Evolutionary conservation across 495 filamentous ascomycete species (phyloP).

Genomic region (Xylaria venustula): DNA sequence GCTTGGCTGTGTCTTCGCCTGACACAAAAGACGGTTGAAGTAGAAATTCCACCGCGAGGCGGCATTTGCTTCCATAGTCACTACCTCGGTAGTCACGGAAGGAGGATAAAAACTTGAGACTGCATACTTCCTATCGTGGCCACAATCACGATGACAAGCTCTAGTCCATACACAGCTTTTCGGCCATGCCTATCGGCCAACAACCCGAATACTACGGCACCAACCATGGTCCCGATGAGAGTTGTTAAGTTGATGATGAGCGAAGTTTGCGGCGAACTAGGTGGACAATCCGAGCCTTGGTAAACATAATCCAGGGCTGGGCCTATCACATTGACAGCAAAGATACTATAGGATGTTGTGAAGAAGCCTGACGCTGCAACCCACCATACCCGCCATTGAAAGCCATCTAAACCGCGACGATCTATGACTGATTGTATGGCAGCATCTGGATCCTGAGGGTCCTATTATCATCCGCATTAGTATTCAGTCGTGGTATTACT

Average conservation of each 20-base stretch:
- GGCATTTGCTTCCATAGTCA: no score
- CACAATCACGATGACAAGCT: constrained; percentile 57
- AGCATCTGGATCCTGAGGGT: constrained; percentile 20
- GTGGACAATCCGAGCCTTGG: constrained; percentile 35
- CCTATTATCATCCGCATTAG: constrained; percentile 7
- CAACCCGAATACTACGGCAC: constrained; percentile 62
- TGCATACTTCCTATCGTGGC: constrained; percentile 55
- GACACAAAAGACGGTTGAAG: no score
- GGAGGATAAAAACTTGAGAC: constrained; percentile 21
- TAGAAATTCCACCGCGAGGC: no score
- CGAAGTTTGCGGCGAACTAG: constrained; percentile 9
- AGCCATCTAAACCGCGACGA: constrained; percentile 26
- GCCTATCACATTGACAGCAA: constrained; percentile 54
- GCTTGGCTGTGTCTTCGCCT: no score
- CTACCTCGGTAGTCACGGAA: no score
- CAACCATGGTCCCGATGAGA: constrained; percentile 56
- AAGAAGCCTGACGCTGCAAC: constrained; percentile 68
- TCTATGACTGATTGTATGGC: constrained; percentile 26
- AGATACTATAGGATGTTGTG: constrained; percentile 66
- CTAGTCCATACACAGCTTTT: constrained; percentile 62
- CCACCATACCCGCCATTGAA: constrained; percentile 38
- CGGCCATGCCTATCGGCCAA: constrained; percentile 62
- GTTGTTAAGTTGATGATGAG: constrained; percentile 56
- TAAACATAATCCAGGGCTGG: constrained; percentile 61
- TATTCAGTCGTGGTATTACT: not conserved